phyloP scores from a whole-genome alignment of 768 basidiomycete genomes.

The Termitomyces titanicus region DNA sequence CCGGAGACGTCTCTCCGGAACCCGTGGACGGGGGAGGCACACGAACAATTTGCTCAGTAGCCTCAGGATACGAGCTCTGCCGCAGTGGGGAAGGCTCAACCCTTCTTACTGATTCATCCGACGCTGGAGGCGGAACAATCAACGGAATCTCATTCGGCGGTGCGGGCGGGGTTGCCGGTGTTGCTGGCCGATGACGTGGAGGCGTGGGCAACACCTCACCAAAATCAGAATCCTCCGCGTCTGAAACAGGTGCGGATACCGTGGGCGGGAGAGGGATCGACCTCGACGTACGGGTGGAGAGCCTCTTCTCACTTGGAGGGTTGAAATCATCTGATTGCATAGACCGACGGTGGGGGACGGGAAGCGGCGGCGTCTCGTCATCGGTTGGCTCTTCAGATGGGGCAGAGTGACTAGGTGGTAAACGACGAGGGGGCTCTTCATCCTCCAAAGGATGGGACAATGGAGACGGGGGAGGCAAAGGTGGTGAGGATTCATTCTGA shows the following conservation, averaged over 20 bases:
- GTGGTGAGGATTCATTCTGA: background rate
- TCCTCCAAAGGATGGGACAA: slow-evolving; percentile 11
- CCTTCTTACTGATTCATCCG: slow-evolving; percentile 6
- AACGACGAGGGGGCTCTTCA: slow-evolving; percentile 10
- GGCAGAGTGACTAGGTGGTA: slow-evolving; percentile 9
- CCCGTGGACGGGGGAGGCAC: slow-evolving; percentile 7
- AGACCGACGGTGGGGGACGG: slow-evolving; percentile 16
- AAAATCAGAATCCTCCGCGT: slow-evolving; percentile 29
- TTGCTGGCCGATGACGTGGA: slow-evolving; percentile 16
- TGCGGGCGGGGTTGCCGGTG: slow-evolving; percentile 10
- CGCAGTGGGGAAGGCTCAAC: slow-evolving; percentile 13
- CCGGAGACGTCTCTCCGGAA: slow-evolving; percentile 15
- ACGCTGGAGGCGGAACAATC: slow-evolving; percentile 19
- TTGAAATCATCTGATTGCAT: slow-evolving; percentile 1
- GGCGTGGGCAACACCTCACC: slow-evolving; percentile 32
- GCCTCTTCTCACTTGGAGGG: background rate
- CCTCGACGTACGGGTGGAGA: slow-evolving; percentile 10
- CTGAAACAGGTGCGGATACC: slow-evolving; percentile 11
- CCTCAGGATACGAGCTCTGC: slow-evolving; percentile 9
- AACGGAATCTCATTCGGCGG: slow-evolving; percentile 16
- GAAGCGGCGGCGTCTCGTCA: slow-evolving; percentile 17
- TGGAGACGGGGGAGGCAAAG: background rate
- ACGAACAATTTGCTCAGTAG: background rate
- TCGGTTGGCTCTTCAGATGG: slow-evolving; percentile 11
- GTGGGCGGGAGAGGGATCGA: slow-evolving; percentile 15